Evolutionary conservation across 2,329 filamentous ascomycete species (phyloP).

Genomic region (Davidsoniella eucalypti): DNA sequence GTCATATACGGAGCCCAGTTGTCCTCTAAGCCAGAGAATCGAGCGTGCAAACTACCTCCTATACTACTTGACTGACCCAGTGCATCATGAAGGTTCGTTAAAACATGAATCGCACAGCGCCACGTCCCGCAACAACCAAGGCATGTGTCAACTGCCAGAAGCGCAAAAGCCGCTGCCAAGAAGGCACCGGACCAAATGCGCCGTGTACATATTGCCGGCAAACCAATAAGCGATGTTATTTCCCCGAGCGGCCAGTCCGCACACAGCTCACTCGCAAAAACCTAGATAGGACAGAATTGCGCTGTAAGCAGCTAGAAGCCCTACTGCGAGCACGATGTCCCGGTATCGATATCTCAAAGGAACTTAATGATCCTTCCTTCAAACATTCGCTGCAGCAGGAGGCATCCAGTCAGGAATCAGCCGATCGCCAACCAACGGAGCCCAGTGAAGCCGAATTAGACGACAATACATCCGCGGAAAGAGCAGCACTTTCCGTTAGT

Average conservation of each 20-base stretch:
- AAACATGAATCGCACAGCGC: conserved; percentile 15
- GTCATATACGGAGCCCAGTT: too few species aligned
- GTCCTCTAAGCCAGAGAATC: too few species aligned
- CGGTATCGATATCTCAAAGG: conserved; percentile 17
- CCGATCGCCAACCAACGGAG: too few species aligned
- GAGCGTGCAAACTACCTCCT: too few species aligned
- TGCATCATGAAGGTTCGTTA: too few species aligned
- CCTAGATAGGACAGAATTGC: conserved; percentile 19
- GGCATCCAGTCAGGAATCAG: too few species aligned
- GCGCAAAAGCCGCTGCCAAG: conserved; percentile 16
- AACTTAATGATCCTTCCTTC: conserved; percentile 10
- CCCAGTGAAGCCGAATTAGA: too few species aligned
- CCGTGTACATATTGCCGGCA: conserved; percentile 19
- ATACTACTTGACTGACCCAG: too few species aligned
- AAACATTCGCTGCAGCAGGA: too few species aligned
- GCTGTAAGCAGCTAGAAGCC: not conserved
- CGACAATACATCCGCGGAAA: too few species aligned
- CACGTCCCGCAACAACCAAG: conserved; percentile 2
- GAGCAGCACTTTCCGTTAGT: too few species aligned
- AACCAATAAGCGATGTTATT: conserved; percentile 20
- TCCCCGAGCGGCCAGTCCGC: conserved; percentile 20
- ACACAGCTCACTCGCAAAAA: conserved; percentile 22
- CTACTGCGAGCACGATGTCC: conserved; percentile 18
- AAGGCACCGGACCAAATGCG: conserved; percentile 4
- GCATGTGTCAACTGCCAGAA: conserved; percentile 16